A percentile compares a stretch with the other conserved stretches of the same genome.
Evolutionary conservation across 208 protist genomes (phyloP).

Genomic region (Trypanosoma grayi): DNA sequence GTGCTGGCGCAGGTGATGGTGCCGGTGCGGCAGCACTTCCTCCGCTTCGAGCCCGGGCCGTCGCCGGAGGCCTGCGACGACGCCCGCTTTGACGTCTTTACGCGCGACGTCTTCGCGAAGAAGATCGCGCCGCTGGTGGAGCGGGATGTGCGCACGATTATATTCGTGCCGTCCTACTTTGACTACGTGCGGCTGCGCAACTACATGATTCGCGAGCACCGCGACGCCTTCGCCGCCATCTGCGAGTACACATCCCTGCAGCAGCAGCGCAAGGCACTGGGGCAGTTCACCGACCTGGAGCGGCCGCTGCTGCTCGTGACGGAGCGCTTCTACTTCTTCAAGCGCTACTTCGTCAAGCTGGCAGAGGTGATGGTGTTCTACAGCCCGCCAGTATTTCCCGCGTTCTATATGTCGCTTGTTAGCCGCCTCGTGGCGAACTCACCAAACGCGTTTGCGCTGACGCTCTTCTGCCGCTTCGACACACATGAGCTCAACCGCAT

Average conservation of each 20-base stretch:
- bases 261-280: conserved; percentile 76
- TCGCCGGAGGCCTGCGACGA: conserved; percentile 66
- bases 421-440: conserved; percentile 74
- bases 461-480: conserved; percentile 92
- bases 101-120: conserved; percentile 71
- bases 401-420: conserved; percentile 93
- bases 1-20: conserved; percentile 62
- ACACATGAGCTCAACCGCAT: conserved; percentile 90
- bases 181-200: conserved; percentile 96
- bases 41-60: conserved; percentile 72
- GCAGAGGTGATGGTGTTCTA: conserved; percentile 95
- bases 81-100: conserved; percentile 92
- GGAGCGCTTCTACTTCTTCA: conserved; percentile 97
- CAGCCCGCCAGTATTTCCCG: conserved; percentile 87
- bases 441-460: conserved; percentile 79
- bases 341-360: conserved; percentile 91
- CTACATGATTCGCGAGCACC: conserved; percentile 91
- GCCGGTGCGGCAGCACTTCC: conserved; percentile 89
- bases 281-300: conserved; percentile 84
- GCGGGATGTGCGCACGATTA: conserved; percentile 76
- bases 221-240: conserved; percentile 81
- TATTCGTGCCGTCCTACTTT: conserved; percentile 96
- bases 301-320: conserved; percentile 92
- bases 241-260: conserved; percentile 92
- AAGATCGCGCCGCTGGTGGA: conserved; percentile 70